Percentiles rank a stretch among this genome's conserved stretches.
Conservation (phyloP, 106 monocot genomes). For the Posidonia australis region DNA sequence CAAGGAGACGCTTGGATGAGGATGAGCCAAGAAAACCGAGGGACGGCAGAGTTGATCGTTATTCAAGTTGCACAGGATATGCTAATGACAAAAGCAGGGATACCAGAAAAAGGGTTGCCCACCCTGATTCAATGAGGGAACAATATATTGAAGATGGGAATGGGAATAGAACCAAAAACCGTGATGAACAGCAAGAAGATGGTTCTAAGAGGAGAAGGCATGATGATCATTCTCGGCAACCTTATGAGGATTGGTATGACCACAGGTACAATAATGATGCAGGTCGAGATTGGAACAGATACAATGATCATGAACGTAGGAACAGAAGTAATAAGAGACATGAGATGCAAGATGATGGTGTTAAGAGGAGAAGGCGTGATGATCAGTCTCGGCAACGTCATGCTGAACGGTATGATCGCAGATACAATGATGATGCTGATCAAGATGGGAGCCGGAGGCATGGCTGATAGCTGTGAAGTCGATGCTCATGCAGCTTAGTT, state of each 20-base stretch:
- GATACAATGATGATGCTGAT: conserved; percentile 9
- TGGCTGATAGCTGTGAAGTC: not conserved
- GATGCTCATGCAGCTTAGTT: not conserved
- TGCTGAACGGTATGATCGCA: conserved; percentile 14
- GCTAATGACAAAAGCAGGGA: conserved; percentile 2
- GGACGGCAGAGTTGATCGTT: not conserved
- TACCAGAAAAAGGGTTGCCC: not conserved
- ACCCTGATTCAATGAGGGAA: not conserved
- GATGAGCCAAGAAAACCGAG: conserved; percentile 3
- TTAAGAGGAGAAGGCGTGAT: conserved; percentile 19
- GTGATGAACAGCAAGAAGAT: conserved; percentile 10
- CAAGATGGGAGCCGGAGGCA: not conserved
- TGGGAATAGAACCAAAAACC: not conserved
- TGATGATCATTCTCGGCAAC: conserved; percentile 13
- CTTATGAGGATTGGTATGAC: conserved; percentile 17
- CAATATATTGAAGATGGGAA: not conserved
- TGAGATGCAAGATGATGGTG: conserved; percentile 9
- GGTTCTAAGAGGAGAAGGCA: conserved; percentile 16
- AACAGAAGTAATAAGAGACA: conserved; percentile 6
- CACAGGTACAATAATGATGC: not conserved
- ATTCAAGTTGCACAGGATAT: not conserved
- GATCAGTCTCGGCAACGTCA: conserved; percentile 4
- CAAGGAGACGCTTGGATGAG: conserved; percentile 6
- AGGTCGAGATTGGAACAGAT: not conserved
- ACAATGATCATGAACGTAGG: not conserved